Base-by-base conservation (phyloP, 306 rosid species). In the Medicago arabica region DNA sequence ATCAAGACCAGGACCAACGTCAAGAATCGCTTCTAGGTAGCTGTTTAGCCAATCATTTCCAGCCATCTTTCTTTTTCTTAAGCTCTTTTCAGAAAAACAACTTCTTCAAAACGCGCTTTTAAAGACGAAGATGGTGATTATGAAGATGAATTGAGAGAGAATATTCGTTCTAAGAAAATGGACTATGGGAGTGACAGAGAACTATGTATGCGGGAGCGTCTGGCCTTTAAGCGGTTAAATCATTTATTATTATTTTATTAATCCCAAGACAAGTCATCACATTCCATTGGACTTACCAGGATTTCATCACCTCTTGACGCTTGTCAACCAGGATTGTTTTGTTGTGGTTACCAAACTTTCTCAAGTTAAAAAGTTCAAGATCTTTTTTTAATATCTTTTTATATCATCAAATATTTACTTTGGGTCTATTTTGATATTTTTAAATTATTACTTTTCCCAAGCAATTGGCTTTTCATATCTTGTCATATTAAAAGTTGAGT, bases 31-130 rank as follows among this genome's bases (percentile, higher is more conserved):
- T 44, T 95, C 99, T 38, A 95, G 84, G 79, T 95, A 95, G 66
- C 97, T 95, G 84, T 95, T 95, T 6, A 95, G 64, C 99, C 99
- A 95, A 76, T 95, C 99, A 72, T 95, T 95, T 14, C 97, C 97
- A 8, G 97, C 97, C 97, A 89, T 95, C 6, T 41, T 14, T 4
- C n/a, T 16, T 8, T 13, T 39, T 0, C 61, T 31, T 5, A 0
- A 12, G 15, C 75, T 60, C 5, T 28, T 34, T 34, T 34, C 6
- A 44, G n/a, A n/a, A 28, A 73, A 14, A 4, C 69, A 4, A 4
- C 64, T 15, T 49, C 2, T 15, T 36, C 4, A 3, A 8, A 31
- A 12, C 10, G 9, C 10, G 59, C 6, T 78, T 71, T 12, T 69
- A 60, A 0, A 55, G 31, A 28, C 31, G 4, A 28, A 18, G 74